Conservation (phyloP, 306 rosid species). For the Rosa persica region DNA sequence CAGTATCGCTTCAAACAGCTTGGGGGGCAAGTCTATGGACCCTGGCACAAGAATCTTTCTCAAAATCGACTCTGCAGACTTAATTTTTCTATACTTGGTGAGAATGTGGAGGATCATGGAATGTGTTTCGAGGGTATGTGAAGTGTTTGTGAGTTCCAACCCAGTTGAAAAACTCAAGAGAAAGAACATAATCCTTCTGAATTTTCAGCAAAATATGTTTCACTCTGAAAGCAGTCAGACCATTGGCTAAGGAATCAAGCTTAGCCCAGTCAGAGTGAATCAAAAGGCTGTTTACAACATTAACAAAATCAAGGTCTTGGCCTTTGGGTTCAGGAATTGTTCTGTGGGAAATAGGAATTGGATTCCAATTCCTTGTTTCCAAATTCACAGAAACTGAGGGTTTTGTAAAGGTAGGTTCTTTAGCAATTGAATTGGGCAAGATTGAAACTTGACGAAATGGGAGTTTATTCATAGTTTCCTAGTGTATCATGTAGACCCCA, state of each 20-base stretch:
- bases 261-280: slow-evolving; percentile 77
- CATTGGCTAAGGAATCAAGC: slow-evolving; percentile 45
- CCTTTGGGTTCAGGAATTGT: slow-evolving; percentile 64
- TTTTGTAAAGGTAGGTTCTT: slow-evolving; percentile 19
- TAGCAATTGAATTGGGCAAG: slow-evolving; percentile 24
- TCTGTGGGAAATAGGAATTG: slow-evolving; percentile 64
- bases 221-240: slow-evolving; percentile 58
- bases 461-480: slow-evolving; percentile 14
- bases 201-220: slow-evolving; percentile 59
- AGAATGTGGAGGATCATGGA: slow-evolving; percentile 69
- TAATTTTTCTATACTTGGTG: slow-evolving; percentile 60
- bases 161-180: slow-evolving; percentile 75
- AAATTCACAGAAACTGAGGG: slow-evolving; percentile 21
- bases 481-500: not conserved
- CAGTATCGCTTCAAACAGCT: slow-evolving; percentile 56
- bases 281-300: slow-evolving; percentile 64
- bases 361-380: slow-evolving; percentile 25
- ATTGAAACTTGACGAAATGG: slow-evolving; percentile 43
- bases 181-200: slow-evolving; percentile 62
- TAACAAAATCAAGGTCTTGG: slow-evolving; percentile 77
- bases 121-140: slow-evolving; percentile 55
- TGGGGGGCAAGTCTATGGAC: slow-evolving; percentile 40
- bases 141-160: slow-evolving; percentile 40
- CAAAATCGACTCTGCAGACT: slow-evolving; percentile 49
- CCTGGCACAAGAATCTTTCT: slow-evolving; percentile 34